phyloP scores from a whole-genome alignment of 2,329 filamentous ascomycete species.

The Lecanoromycetidae sp. region DNA sequence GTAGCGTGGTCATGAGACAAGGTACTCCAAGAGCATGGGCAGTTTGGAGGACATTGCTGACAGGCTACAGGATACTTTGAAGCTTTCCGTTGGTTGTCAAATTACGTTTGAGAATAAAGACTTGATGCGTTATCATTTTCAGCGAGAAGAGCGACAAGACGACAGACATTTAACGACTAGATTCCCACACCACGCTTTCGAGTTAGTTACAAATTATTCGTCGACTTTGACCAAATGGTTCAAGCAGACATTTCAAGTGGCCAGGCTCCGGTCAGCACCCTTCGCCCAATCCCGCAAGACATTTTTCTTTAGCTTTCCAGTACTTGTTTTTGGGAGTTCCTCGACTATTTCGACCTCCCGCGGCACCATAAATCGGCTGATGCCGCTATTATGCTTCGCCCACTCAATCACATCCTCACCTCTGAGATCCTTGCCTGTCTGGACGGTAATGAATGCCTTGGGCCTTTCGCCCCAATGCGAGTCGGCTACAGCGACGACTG shows the following conservation, averaged over 20 bases:
- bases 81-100: slow-evolving; percentile 80
- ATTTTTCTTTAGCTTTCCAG: slow-evolving; percentile 95
- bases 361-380: slow-evolving; percentile 82
- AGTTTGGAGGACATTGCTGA: slow-evolving; percentile 12
- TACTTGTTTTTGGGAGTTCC: slow-evolving; percentile 92
- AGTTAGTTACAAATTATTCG: too few species aligned
- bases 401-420: slow-evolving; percentile 68
- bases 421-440: slow-evolving; percentile 48
- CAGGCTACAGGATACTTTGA: slow-evolving; percentile 60
- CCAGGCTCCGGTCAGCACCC: slow-evolving; percentile 29
- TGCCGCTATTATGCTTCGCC: slow-evolving; percentile 68
- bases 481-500: slow-evolving; percentile 77
- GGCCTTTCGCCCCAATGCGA: slow-evolving; percentile 93
- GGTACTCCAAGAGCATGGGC: slow-evolving; percentile 39
- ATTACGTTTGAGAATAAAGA: slow-evolving; percentile 69
- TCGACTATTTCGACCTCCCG: slow-evolving; percentile 63
- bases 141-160: too few species aligned
- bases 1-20: slow-evolving; percentile 96
- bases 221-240: too few species aligned
- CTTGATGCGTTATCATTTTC: too few species aligned
- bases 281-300: slow-evolving; percentile 77
- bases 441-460: slow-evolving; percentile 81
- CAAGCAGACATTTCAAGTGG: too few species aligned
- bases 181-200: too few species aligned
- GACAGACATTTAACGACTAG: too few species aligned